Evolutionary conservation across 2,329 filamentous ascomycete genomes (phyloP).

Genomic region (Scytalidium lignicola): DNA sequence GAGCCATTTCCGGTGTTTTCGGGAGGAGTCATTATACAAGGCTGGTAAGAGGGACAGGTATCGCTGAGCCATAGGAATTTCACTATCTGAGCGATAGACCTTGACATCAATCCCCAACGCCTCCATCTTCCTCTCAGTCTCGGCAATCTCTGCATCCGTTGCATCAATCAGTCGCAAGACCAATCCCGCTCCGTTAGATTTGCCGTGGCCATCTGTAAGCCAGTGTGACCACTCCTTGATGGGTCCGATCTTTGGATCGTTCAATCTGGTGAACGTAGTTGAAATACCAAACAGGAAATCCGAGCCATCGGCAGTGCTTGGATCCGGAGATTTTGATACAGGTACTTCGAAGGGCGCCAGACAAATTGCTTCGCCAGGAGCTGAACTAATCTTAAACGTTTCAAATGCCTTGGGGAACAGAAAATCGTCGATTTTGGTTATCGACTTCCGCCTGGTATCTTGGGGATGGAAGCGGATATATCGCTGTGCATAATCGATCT

Average conservation of each 20-base stretch:
- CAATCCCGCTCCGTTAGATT: constrained; percentile 52
- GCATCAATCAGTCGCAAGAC: constrained; percentile 50
- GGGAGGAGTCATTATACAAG: constrained; percentile 46
- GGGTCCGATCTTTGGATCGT: constrained; percentile 44
- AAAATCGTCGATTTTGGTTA: constrained; percentile 43
- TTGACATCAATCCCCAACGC: constrained; percentile 51
- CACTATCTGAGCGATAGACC: constrained; percentile 48
- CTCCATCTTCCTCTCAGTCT: constrained; percentile 41
- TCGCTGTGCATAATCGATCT: constrained; percentile 51
- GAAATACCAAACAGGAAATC: constrained; percentile 57
- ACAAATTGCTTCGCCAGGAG: constrained; percentile 37
- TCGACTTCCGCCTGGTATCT: constrained; percentile 43
- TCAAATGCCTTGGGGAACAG: constrained; percentile 44
- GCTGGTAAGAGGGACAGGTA: constrained; percentile 51
- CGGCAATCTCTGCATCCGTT: constrained; percentile 43
- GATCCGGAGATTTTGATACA: constrained; percentile 45
- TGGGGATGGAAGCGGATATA: constrained; percentile 48
- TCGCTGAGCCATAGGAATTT: constrained; percentile 52
- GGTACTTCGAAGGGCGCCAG: constrained; percentile 44
- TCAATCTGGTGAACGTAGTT: constrained; percentile 51
- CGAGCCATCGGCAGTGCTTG: constrained; percentile 46
- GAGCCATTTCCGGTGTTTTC: constrained; percentile 37
- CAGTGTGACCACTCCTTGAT: constrained; percentile 56
- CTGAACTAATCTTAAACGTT: constrained; percentile 41
- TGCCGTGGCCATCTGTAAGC: constrained; percentile 51